Base-by-base conservation (phyloP, 495 filamentous ascomycete species). In the Penicillium bovifimosum region DNA sequence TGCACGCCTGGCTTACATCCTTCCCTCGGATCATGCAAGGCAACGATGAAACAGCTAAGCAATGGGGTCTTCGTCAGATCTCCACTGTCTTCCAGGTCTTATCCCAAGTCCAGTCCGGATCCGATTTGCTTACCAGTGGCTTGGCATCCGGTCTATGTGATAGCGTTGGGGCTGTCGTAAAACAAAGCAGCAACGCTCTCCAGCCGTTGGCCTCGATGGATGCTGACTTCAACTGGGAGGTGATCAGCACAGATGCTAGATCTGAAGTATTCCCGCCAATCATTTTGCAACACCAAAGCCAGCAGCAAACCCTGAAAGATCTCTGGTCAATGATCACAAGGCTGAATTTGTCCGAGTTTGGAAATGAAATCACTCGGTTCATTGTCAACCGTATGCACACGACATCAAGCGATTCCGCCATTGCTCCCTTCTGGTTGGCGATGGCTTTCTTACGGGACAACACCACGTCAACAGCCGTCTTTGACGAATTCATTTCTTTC, bases 21-120 rank as follows among this genome's bases (percentile, higher is more conserved):
- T 79, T 97, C 26, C 87, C 95, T 3, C 78, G 90, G 33, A 68
- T 88, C 9, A 93, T 96, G 81, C 88, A 91, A 64, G 82, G 84
- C 20, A 87, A 82, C 49, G 92, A 99, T 49, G 90, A 96, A 55
- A 76, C 69, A 7, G 69, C 82, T 29, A 95, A 93, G 61, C 76
- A 83, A 35, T 78, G 79, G 58, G 83, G 82, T 16, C 80, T 96
- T 44, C 75, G 79, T 29, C 86, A 88, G 54, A 80, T 97, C 36
- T 82, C 84, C 5, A 81, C 83, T 35, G 83, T 87, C 0, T 87
- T 85, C 51, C 75, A 80, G n/a, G 63, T 96, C 7, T 71, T 95
- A 4, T 77, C 76, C 5, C 76, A 81, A 11, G 67, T 86, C 27
- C 80, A 81, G 27, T 70, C 84, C n/a, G 85, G 85, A 43, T 86